Evolutionary conservation across 2,329 filamentous ascomycete genomes (phyloP), one percentile per base, ranked within the genome.

Genomic region (Grosmannia huntii): DNA sequence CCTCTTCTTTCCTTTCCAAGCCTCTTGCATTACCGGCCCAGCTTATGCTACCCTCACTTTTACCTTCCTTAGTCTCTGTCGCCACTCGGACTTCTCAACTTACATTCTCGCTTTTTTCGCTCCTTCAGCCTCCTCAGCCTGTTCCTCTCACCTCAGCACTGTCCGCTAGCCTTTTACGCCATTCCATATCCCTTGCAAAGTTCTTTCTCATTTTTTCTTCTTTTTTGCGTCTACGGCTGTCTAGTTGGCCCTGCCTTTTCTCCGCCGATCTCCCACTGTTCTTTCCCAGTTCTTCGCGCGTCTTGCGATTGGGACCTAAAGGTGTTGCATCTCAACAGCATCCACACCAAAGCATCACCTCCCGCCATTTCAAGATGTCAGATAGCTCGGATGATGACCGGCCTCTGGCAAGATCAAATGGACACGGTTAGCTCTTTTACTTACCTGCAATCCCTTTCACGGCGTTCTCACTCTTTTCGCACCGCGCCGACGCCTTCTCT

Each of bases 351-450:
- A 38, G 36, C 4, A 38, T 38, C 23, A 14, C 21, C 5, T 12
- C 46, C 46, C 11, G 25, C 46, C 3, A 5, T 49, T 25, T 23
- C 64, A 62, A 83, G 78, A 73, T 72, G 68, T 79, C 74, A 57
- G 73, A 75, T 68, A 76, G 72, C 67, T 94, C 89, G 33, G 89
- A 92, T 67, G 90, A 95, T 68, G 89, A 95, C 71, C 81, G 80
- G 75, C 90, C 90, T 72, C 81, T 95, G 65, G 81, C 86, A 63
- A 82, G 78, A 71, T 68, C 77, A 62, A 87, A 87, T 73, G 84
- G 84, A 60, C 77, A 82, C 66, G 74, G 89, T 92, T 75, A 82
- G 88, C 81, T 38, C 14, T 55, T 57, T 59, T 50, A 62, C 57
- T 61, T 48, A 48, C 58, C 23, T 59, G 53, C 49, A 55, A 46